Percentiles rank a stretch among this genome's conserved stretches.
phyloP scores from a whole-genome alignment of 139 green algal species.

The Choricystis sp. region DNA sequence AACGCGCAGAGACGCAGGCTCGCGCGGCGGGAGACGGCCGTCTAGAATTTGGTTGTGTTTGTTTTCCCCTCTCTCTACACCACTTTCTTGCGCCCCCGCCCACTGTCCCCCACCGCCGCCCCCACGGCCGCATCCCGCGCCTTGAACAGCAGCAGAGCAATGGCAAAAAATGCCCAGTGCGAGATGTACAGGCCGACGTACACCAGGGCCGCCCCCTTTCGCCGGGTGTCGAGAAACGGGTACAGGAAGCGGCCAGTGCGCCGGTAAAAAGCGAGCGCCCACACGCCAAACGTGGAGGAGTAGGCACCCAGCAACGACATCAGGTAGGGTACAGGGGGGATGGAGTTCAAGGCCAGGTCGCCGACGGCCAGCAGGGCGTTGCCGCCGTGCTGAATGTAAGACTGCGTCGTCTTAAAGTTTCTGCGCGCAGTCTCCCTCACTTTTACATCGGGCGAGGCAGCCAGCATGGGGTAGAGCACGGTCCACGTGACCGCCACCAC shows the following conservation, averaged over 20 bases:
- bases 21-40: too few species aligned
- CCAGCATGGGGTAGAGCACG: conserved; percentile 7
- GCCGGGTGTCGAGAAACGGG: conserved; percentile 5
- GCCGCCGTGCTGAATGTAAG: conserved; percentile 4
- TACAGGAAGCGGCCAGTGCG: conserved; percentile 4
- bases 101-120: too few species aligned
- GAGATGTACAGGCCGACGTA: conserved; percentile 2
- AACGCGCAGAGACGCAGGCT: too few species aligned
- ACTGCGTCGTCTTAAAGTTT: conserved; percentile 1
- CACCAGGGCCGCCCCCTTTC: neutral
- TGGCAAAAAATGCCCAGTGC: neutral
- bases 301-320: neutral
- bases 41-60: too few species aligned
- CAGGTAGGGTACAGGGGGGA: neutral
- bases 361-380: conserved; percentile 7
- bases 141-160: neutral
- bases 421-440: neutral
- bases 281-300: conserved; percentile 6
- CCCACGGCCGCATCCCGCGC: neutral
- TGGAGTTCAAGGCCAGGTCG: conserved; percentile 7
- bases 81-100: too few species aligned
- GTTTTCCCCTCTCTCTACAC: too few species aligned
- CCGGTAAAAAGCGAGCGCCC: conserved; percentile 5
- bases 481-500: conserved; percentile 7
- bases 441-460: neutral